Conservation (phyloP, 306 rosid genomes). For the Fragaria iinumae region DNA sequence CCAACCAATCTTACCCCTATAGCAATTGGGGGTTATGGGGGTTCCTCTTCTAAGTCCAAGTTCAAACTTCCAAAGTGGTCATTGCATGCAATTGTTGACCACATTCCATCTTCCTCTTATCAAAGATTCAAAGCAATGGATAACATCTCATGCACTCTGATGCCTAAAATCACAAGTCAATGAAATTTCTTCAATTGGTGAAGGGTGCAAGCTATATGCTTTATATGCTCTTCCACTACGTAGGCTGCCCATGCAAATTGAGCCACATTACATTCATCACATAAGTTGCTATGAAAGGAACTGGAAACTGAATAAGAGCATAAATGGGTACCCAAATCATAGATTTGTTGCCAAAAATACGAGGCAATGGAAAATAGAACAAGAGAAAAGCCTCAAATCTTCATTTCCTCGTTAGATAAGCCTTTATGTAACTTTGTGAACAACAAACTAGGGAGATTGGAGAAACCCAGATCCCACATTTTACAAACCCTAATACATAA, state of each 20-base stretch:
- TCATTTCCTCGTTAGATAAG: neutral
- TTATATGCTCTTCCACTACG: neutral
- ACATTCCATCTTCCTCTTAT: too few species aligned
- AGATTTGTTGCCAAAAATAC: neutral
- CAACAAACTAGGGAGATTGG: neutral
- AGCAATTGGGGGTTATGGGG: neutral
- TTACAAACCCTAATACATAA: slow-evolving; percentile 1
- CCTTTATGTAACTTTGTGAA: neutral
- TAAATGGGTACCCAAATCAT: neutral
- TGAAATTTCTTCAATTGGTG: neutral
- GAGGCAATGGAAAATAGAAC: neutral
- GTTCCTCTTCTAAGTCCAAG: neutral
- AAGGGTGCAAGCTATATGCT: neutral
- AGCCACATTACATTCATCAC: neutral
- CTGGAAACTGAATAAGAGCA: neutral
- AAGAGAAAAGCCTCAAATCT: neutral
- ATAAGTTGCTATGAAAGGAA: neutral
- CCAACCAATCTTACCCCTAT: neutral
- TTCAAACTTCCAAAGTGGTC: neutral
- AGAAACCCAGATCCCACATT: slow-evolving; percentile 24
- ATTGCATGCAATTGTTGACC: slow-evolving; percentile 13
- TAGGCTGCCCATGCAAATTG: neutral
- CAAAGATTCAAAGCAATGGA: too few species aligned
- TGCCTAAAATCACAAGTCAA: neutral
- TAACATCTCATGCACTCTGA: neutral